phyloP scores from a whole-genome alignment of 805 yeast genomes.

The Saccharomycopsis fodiens region DNA sequence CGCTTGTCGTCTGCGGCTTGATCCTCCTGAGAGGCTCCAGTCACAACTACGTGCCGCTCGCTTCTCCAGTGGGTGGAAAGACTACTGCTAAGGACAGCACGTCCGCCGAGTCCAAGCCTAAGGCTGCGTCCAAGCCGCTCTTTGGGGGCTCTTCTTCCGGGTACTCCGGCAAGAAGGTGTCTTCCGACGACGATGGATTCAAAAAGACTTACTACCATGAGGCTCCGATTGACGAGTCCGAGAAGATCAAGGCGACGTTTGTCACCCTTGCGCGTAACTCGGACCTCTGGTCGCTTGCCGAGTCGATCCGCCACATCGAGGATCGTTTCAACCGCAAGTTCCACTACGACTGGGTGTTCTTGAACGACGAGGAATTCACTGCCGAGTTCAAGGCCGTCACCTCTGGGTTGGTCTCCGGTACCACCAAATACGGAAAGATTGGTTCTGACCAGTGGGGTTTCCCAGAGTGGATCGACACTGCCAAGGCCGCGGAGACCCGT shows the following conservation, averaged over 20 bases:
- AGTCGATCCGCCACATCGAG: constrained; percentile 70
- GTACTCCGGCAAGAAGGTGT: constrained; percentile 5
- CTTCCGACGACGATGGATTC: constrained; percentile 12
- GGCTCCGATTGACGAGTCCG: constrained; percentile 31
- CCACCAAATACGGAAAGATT: constrained; percentile 66
- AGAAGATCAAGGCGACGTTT: constrained; percentile 58
- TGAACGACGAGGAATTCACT: constrained; percentile 79
- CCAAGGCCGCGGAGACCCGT: constrained; percentile 52
- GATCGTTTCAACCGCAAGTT: constrained; percentile 79
- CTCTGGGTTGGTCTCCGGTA: constrained; percentile 64
- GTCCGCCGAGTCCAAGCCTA: background rate
- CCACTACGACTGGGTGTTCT: constrained; percentile 91
- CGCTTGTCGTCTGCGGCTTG: constrained; percentile 39
- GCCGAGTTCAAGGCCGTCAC: constrained; percentile 74
- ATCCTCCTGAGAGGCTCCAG: constrained; percentile 41
- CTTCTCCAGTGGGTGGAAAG: background rate
- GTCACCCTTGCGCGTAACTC: constrained; percentile 71
- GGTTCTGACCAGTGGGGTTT: constrained; percentile 84
- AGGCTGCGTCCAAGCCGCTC: background rate
- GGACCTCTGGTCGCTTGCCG: constrained; percentile 56
- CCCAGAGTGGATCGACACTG: constrained; percentile 76
- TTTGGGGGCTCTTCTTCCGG: background rate
- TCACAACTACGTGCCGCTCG: constrained; percentile 24
- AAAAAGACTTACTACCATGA: constrained; percentile 13
- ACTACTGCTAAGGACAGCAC: background rate